Evolutionary conservation across 2,329 filamentous ascomycete species (phyloP), one percentile per base, ranked within the genome.

Genomic region (Exophiala spinifera): DNA sequence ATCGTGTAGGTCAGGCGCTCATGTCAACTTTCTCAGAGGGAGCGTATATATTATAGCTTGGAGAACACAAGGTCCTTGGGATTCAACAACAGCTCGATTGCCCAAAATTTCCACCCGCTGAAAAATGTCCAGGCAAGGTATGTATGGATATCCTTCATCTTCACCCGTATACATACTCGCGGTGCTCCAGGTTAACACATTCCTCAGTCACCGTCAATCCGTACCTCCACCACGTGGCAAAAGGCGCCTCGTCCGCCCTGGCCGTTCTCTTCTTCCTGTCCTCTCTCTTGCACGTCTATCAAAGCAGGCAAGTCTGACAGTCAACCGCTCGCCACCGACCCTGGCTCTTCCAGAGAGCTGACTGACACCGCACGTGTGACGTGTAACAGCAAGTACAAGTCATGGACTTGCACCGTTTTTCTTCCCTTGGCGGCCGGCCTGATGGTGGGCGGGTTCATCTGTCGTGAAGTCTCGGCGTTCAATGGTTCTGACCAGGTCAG

Each of bases 361-460:
- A 25, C 23, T 25, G 8, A 25, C 23, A 8, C 23, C 7, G 17
- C n/a, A n/a, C n/a, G n/a, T 25, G 42, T 45, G 42, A 13, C 10
- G 10, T 25, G 42, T 15, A 45, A n/a, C 34, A 59, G 54, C 15
- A 57, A 51, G 45, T 52, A 56, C 39, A 43, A 53, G 10, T 51
- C 42, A 21, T 59, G 52, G 56, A 13, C 21, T 5, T 54, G 21
- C 31, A 59, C 56, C 11, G 56, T 56, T 53, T 44, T 47, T 7
- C 51, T 61, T 3, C 52, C 56, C 1, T 53, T 42, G n/a, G 52
- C 58, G 11, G 59, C 52, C 47, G 28, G 51, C 43, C 34, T 61
- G 21, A 56, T 59, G 44, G 47, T 42, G 31, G 58, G 52, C 8
- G 56, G 56, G 17, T 59, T 61, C 52, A 56, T 61, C 31, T 59